phyloP scores from a whole-genome alignment of 768 basidiomycete species.

The Lanmaoa pseudosensibilis region DNA sequence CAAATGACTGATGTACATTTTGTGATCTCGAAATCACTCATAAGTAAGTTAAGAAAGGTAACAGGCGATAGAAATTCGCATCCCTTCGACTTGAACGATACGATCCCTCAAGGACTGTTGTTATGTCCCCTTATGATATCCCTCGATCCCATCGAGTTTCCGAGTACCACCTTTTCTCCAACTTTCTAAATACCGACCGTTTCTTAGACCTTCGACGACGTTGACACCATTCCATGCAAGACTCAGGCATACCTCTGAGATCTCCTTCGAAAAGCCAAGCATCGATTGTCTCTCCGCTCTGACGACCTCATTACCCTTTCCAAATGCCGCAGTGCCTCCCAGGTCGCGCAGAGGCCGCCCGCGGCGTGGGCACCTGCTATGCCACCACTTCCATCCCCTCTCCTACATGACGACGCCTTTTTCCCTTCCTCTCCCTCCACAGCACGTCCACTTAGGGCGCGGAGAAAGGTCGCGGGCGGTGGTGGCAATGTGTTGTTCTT shows the following conservation, averaged over 20 bases:
- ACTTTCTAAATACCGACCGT: neutral
- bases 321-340: neutral
- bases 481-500: neutral
- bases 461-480: constrained; percentile 10
- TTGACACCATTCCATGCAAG: constrained; percentile 1
- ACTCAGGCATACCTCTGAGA: neutral
- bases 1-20: no score
- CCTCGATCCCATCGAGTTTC: neutral
- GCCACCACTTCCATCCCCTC: neutral
- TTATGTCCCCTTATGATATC: neutral
- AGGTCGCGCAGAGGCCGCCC: neutral
- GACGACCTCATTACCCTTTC: neutral
- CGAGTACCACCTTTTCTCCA: neutral
- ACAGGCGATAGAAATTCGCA: no score
- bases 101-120: neutral
- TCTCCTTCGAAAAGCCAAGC: neutral
- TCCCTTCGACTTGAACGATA: neutral
- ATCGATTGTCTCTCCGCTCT: neutral
- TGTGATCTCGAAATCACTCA: no score
- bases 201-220: neutral
- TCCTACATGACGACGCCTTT: neutral
- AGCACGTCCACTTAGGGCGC: constrained; percentile 20
- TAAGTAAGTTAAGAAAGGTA: no score
- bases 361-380: neutral
- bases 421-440: neutral